phyloP scores from a whole-genome alignment of 2,329 filamentous ascomycete species.

The Claviceps purpurea region DNA sequence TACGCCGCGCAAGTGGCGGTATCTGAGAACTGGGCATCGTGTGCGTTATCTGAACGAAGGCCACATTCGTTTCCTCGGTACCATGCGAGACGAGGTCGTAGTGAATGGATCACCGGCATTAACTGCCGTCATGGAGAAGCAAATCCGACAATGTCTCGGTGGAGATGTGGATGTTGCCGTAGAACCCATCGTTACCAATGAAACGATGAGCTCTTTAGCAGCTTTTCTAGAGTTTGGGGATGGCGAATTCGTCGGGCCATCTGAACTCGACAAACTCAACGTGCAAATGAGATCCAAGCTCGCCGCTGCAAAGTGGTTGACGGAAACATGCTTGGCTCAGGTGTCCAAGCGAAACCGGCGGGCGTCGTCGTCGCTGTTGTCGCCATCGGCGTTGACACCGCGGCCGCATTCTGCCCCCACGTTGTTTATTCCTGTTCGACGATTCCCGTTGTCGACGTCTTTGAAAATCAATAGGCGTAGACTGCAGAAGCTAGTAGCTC shows the following conservation, averaged over 20 bases:
- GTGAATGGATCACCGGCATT: constrained; percentile 27
- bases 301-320: constrained; percentile 29
- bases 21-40: constrained; percentile 37
- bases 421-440: constrained; percentile 33
- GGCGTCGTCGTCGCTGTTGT: constrained; percentile 15
- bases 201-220: constrained; percentile 27
- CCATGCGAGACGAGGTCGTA: constrained; percentile 27
- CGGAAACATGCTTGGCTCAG: constrained; percentile 27
- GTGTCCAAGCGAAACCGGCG: constrained; percentile 7
- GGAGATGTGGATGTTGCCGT: constrained; percentile 34
- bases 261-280: constrained; percentile 25
- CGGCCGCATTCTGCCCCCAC: constrained; percentile 28
- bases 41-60: constrained; percentile 36
- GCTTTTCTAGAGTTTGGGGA: constrained; percentile 37
- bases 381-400: constrained; percentile 14
- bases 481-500: constrained; percentile 30
- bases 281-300: constrained; percentile 28
- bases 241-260: constrained; percentile 21
- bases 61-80: constrained; percentile 33
- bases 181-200: constrained; percentile 32
- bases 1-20: constrained; percentile 19
- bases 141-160: constrained; percentile 32
- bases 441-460: constrained; percentile 34
- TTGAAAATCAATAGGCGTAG: constrained; percentile 36
- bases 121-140: constrained; percentile 31